Percentiles rank a stretch among this genome's conserved stretches.
phyloP scores from a whole-genome alignment of 2,329 filamentous ascomycete genomes.

The Laburnicola sp. region DNA sequence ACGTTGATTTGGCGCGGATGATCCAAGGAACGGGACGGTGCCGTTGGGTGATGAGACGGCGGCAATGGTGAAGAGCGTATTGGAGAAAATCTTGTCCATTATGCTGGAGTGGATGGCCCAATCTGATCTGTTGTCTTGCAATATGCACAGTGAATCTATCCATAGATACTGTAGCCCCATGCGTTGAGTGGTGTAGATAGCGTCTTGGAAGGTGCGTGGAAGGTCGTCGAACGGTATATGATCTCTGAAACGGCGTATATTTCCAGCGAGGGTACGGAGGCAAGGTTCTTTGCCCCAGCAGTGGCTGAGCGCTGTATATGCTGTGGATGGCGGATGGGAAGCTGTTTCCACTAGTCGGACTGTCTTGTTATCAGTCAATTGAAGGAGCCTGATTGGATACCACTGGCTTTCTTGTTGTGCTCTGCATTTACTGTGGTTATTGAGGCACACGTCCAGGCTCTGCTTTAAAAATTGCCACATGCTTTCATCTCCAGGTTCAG shows the following conservation, averaged over 20 bases:
- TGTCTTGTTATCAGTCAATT: not conserved
- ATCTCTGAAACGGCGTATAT: not conserved
- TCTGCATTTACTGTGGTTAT: not conserved
- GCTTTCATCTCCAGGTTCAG: not conserved
- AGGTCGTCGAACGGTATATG: not conserved
- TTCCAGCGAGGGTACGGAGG: not conserved
- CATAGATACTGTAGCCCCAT: not conserved
- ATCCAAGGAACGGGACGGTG: not conserved
- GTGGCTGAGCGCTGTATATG: not conserved
- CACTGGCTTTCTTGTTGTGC: not conserved
- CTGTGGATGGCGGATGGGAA: too few relatives aligned
- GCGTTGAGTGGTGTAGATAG: not conserved
- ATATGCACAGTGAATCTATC: not conserved
- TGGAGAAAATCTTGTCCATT: not conserved
- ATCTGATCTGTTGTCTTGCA: not conserved
- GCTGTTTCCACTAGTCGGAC: not conserved
- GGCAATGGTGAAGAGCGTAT: not conserved
- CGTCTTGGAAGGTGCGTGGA: not conserved
- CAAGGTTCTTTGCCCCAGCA: not conserved
- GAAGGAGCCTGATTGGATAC: not conserved
- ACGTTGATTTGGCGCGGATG: not conserved
- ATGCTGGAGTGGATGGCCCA: not conserved
- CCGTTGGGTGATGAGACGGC: not conserved
- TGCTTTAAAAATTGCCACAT: not conserved
- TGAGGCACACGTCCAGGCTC: not conserved